Percentiles rank a stretch among this genome's conserved stretches.
Evolutionary conservation across 306 rosid genomes (phyloP).

Genomic region (Benincasa hispida): DNA sequence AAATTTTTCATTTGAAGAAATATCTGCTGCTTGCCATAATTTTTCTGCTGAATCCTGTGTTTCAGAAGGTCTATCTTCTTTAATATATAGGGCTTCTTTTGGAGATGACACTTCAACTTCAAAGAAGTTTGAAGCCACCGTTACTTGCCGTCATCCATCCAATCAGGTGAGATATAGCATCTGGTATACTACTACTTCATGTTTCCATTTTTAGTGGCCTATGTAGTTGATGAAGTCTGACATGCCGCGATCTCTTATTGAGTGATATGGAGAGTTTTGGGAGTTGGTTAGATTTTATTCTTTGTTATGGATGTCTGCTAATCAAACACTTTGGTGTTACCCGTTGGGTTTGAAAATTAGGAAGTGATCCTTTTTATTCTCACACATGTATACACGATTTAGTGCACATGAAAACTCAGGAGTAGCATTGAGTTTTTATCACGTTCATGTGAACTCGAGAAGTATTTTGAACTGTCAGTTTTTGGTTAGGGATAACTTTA

Average conservation of each 20-base stretch:
- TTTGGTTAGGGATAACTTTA: neutral
- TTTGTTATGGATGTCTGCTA: neutral
- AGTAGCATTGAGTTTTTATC: neutral
- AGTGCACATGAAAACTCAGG: neutral
- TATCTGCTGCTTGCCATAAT: constrained; percentile 70
- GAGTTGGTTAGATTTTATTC: neutral
- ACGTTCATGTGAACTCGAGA: neutral
- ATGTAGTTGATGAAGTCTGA: neutral
- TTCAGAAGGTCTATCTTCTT: constrained; percentile 81
- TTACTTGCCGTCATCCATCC: constrained; percentile 79
- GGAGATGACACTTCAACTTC: constrained; percentile 72
- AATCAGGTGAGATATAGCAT: constrained; percentile 41
- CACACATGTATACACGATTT: neutral
- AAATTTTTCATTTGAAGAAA: constrained; percentile 58
- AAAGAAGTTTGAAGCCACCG: constrained; percentile 82
- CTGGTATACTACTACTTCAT: neutral
- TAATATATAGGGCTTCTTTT: constrained; percentile 76
- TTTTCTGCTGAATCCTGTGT: constrained; percentile 75
- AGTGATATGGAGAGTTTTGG: neutral
- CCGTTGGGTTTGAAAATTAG: neutral
- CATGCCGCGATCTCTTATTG: neutral
- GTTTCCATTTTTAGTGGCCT: constrained; percentile 6
- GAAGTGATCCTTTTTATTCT: neutral
- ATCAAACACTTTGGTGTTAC: neutral
- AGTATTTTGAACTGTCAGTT: neutral